These are phyloP conservation scores for Drechslera avenae DNA, from an alignment of 2,329 filamentous ascomycete genomes.

Conservation along the genomic window DNA sequence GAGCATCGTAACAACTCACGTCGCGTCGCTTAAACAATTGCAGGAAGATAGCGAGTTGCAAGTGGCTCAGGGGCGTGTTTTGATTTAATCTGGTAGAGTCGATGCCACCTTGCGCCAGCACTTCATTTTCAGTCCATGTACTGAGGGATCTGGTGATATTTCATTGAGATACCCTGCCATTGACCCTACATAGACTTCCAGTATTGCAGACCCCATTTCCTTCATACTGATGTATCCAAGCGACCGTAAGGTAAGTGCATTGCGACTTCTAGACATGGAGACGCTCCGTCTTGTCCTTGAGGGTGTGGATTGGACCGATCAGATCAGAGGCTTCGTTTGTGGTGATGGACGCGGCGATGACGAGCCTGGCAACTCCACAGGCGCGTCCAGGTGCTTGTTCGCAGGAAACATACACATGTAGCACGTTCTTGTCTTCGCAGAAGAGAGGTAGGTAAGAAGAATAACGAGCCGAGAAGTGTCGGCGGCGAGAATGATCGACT, in stretches of 20 bases:
- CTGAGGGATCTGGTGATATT: slow-evolving; percentile 21
- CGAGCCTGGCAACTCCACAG: slow-evolving; percentile 84
- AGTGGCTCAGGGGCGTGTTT: background rate
- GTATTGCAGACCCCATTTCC: slow-evolving; percentile 8
- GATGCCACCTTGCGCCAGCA: slow-evolving; percentile 24
- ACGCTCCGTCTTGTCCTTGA: slow-evolving; percentile 96
- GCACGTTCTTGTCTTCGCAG: slow-evolving; percentile 81
- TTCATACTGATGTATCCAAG: background rate
- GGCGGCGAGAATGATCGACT: slow-evolving; percentile 80
- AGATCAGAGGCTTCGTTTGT: slow-evolving; percentile 63
- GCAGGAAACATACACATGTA: slow-evolving; percentile 66
- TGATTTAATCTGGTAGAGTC: slow-evolving; percentile 27
- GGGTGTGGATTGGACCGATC: slow-evolving; percentile 80
- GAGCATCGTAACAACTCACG: too few species aligned
- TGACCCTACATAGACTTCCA: slow-evolving; percentile 22
- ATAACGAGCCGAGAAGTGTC: slow-evolving; percentile 89
- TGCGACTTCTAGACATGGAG: slow-evolving; percentile 73
- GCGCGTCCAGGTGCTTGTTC: slow-evolving; percentile 76
- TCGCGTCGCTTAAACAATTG: too few species aligned
- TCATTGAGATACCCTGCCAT: slow-evolving; percentile 23
- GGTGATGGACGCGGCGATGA: slow-evolving; percentile 87
- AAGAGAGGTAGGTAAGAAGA: slow-evolving; percentile 72
- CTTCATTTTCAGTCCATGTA: slow-evolving; percentile 37
- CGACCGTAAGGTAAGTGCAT: background rate
- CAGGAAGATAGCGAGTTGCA: background rate